Conservation (phyloP, 768 basidiomycete species). For the Leucosporidium yakuticum region DNA sequence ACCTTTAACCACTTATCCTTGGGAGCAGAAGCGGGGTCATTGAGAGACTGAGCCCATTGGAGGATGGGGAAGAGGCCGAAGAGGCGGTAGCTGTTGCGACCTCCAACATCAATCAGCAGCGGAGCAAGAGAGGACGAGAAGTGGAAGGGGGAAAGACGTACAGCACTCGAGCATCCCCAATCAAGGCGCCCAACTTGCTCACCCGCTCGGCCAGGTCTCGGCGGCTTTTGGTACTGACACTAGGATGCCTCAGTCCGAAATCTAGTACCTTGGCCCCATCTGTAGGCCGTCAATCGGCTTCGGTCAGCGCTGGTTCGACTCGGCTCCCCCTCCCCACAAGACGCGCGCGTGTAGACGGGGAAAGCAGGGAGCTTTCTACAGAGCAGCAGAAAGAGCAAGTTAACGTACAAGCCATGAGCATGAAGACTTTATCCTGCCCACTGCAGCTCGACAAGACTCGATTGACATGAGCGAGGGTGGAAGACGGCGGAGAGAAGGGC, state of each 20-base stretch:
- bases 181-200: slow-evolving; percentile 25
- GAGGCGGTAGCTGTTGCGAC: slow-evolving; percentile 24
- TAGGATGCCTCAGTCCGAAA: slow-evolving; percentile 11
- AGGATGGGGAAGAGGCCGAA: slow-evolving; percentile 38
- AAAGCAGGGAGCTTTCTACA: no score
- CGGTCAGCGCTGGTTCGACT: background rate
- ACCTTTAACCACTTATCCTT: slow-evolving; percentile 23
- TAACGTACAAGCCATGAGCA: slow-evolving; percentile 26
- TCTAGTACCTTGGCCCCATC: slow-evolving; percentile 17
- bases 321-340: background rate
- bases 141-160: background rate
- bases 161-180: slow-evolving; percentile 31
- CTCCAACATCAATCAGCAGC: background rate
- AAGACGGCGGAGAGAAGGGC: slow-evolving; percentile 18
- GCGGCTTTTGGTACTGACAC: slow-evolving; percentile 18
- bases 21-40: slow-evolving; percentile 27
- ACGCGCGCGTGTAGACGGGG: no score
- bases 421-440: slow-evolving; percentile 35
- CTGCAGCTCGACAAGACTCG: slow-evolving; percentile 13
- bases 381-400: background rate
- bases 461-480: slow-evolving; percentile 23
- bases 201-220: slow-evolving; percentile 21
- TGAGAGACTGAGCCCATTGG: slow-evolving; percentile 33
- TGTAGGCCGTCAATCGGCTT: background rate
- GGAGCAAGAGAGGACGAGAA: no score